These are phyloP conservation scores for Ophiocordyceps australis DNA, from an alignment of 2,329 filamentous ascomycete species.

Conservation along the genomic window DNA sequence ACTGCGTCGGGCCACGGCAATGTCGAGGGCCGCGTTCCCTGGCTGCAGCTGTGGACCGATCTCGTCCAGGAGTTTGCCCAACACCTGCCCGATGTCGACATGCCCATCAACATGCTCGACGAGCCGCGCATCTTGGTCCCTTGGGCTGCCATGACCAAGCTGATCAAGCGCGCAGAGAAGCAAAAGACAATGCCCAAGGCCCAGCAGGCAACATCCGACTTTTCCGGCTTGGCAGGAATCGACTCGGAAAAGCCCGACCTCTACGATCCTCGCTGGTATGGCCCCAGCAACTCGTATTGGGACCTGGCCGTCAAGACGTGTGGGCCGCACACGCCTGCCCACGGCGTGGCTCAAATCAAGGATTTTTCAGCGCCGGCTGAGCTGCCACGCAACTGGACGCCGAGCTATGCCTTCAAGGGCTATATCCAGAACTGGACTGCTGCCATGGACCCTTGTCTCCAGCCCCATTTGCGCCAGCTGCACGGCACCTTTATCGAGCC, in stretches of 20 bases:
- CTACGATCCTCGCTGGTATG: conserved; percentile 29
- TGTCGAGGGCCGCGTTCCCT: conserved; percentile 19
- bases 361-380: conserved; percentile 13
- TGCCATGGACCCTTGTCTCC: conserved; percentile 38
- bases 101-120: conserved; percentile 47
- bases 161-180: conserved; percentile 27
- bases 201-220: conserved; percentile 22
- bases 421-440: conserved; percentile 39
- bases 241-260: conserved; percentile 14
- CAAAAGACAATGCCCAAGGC: conserved; percentile 22
- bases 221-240: conserved; percentile 19
- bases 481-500: conserved; percentile 41
- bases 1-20: conserved; percentile 20
- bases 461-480: conserved; percentile 28
- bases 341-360: conserved; percentile 13
- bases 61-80: conserved; percentile 32
- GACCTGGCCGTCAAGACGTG: conserved; percentile 37
- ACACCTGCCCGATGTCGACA: conserved; percentile 44
- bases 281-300: conserved; percentile 35
- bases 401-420: conserved; percentile 21
- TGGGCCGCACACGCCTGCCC: conserved; percentile 31
- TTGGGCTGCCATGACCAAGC: conserved; percentile 32
- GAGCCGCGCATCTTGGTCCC: conserved; percentile 44
- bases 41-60: conserved; percentile 27
- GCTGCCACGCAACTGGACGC: conserved; percentile 14